Base-by-base conservation (phyloP, 106 monocot species). In the Platanthera guangdongensis region DNA sequence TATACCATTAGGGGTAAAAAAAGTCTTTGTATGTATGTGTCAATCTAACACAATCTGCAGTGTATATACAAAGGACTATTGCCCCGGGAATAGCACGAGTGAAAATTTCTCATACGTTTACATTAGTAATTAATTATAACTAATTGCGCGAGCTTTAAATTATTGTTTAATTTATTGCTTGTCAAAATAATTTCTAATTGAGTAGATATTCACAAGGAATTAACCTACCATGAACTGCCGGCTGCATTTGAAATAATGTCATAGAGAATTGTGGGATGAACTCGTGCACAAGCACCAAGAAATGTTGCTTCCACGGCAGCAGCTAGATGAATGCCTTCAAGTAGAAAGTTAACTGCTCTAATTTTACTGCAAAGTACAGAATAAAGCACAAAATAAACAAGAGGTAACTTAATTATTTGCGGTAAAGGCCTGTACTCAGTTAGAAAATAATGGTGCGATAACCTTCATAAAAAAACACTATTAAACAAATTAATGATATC, bases 171-270 rank as follows among this genome's bases (percentile, higher is more conserved):
- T 39, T 39, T 39, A 39, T 39, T 39, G 39, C 39, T 0, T 25
- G 25, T 25, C 25, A 25, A 25, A 25, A 25, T 25, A 25, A 25
- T 25, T 25, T 25, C 25, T 25, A 25, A 25, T 25, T 16, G 21
- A 63, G 62, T 19, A 21, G 8, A 63, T 63, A 63, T 63, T 22
- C 13, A 55, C 62, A 63, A 63, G 62, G 9, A 63, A 77, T 21
- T 6, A n/a, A 76, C 57, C 80, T 75, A 97, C 96, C 93, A 82
- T 82, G 96, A 97, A 75, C 87, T 97, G 74, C 96, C 96, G 79
- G 93, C 96, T 86, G 96, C 96, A 89, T 93, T 91, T 50, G 93
- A 91, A 71, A 97, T 91, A 78, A 97, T 97, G 47, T 97, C 85
- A 85, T 91, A 97, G 28, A 97, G 77, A 82, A 97, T 91, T 51